phyloP scores from a whole-genome alignment of 148 eudicot genomes.

The Vaccinium darrowii region DNA sequence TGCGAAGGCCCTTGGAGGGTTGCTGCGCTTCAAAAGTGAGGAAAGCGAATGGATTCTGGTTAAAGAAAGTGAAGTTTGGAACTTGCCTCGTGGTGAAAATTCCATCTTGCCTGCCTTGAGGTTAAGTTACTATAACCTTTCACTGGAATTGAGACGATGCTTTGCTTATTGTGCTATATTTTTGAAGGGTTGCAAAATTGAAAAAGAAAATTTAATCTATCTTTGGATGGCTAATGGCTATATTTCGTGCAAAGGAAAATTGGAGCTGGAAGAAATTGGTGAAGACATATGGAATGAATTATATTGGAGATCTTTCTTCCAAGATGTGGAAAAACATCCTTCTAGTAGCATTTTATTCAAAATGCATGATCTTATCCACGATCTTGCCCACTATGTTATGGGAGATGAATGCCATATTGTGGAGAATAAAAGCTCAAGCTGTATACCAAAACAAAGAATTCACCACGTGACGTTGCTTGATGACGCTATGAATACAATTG shows the following conservation, averaged over 20 bases:
- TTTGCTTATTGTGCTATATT: slow-evolving; percentile 14
- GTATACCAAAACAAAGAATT: neutral
- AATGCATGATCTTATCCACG: slow-evolving; percentile 13
- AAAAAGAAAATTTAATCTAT: neutral
- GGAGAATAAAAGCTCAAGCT: neutral
- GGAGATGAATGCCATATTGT: neutral
- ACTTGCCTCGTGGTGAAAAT: neutral
- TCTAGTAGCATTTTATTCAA: fast-evolving
- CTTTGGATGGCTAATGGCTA: slow-evolving; percentile 16
- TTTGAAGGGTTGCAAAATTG: neutral
- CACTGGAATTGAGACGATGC: neutral
- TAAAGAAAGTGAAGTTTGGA: slow-evolving; percentile 7
- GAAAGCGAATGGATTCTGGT: neutral
- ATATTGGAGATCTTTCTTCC: neutral
- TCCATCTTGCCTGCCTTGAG: neutral
- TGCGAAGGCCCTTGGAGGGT: slow-evolving; percentile 8
- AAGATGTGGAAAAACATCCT: neutral
- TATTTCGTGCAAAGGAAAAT: neutral
- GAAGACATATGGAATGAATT: neutral
- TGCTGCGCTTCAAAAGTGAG: neutral
- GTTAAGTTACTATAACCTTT: neutral
- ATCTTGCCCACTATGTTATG: slow-evolving; percentile 10
- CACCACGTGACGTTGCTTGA: neutral
- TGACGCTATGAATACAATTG: fast-evolving
- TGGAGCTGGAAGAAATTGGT: neutral